These are phyloP conservation scores for Truncatella angustata DNA, from an alignment of 2,329 filamentous ascomycete genomes.

Conservation along the genomic window DNA sequence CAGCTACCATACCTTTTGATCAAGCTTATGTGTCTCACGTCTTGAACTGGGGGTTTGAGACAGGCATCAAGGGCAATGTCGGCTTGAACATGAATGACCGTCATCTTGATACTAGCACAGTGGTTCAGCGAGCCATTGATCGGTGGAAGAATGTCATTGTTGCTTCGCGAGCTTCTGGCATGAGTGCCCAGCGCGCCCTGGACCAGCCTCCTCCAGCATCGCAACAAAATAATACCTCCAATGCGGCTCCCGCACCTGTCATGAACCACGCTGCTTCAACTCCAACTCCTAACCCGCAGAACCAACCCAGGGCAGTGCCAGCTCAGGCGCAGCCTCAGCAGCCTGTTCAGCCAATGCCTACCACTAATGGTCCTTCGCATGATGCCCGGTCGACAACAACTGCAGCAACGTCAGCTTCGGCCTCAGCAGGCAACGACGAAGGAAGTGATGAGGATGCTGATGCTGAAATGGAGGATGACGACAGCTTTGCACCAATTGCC, in stretches of 20 bases:
- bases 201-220: slow-evolving; percentile 30
- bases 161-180: slow-evolving; percentile 46
- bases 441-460: slow-evolving; percentile 44
- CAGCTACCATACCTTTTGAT: slow-evolving; percentile 51
- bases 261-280: slow-evolving; percentile 20
- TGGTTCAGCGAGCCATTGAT: slow-evolving; percentile 55
- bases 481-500: slow-evolving; percentile 51
- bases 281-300: slow-evolving; percentile 13
- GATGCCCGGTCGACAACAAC: slow-evolving; percentile 17
- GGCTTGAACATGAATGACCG: slow-evolving; percentile 51
- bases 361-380: slow-evolving; percentile 12
- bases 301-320: slow-evolving; percentile 14
- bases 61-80: slow-evolving; percentile 29
- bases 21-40: slow-evolving; percentile 45
- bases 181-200: slow-evolving; percentile 50
- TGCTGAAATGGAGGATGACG: slow-evolving; percentile 57
- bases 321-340: slow-evolving; percentile 18
- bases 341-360: slow-evolving; percentile 17
- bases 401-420: slow-evolving; percentile 30
- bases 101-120: slow-evolving; percentile 48
- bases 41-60: slow-evolving; percentile 43
- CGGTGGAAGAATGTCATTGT: slow-evolving; percentile 62
- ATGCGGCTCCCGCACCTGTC: slow-evolving; percentile 18
- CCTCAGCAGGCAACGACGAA: slow-evolving; percentile 42
- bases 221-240: slow-evolving; percentile 19